Evolutionary conservation across 2,329 filamentous ascomycete species (phyloP), one percentile per base, ranked within the genome.

Genomic region (Colletotrichum lini): DNA sequence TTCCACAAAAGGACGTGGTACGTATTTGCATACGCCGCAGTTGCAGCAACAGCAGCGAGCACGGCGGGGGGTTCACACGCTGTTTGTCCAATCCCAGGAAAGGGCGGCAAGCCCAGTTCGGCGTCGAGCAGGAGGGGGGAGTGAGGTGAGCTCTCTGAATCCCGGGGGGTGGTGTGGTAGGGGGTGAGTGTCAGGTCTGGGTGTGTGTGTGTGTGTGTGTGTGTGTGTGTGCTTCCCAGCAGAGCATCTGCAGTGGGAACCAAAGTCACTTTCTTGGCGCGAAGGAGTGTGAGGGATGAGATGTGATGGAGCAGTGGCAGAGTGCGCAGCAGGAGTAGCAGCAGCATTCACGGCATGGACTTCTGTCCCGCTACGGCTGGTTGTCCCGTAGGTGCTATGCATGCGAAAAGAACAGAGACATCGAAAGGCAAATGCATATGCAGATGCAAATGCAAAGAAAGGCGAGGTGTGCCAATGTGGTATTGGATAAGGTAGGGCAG

Each of bases 41-140:
- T 71, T 13, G 53, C 53, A 9, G 53, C 18, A 40, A 40, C 18
- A 63, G 53, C 52, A 63, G 45, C 45, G 68, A 71, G 72, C 12
- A 64, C 61, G 68, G 72, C 72, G 72, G 72, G 72, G 72, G 50
- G 68, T 70, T 72, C n/a, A n/a, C 50, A 57, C 63, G 52, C 58
- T 65, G 59, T 72, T 73, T 72, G 72, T 66, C 72, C 72, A 73
- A 72, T 72, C 68, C 72, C 64, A 49, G 71, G 62, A 45, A 57
- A 58, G 64, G 23, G 62, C 45, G 52, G 63, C 64, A 58, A 15
- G 64, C 68, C 64, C 45, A 58, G 52, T 67, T 71, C 64, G 68
- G 64, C 53, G 23, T 63, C 66, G 64, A 71, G 68, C 68, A 71
- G 67, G 44, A 62, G 68, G 68, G 68, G 68, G 64, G 67, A 50